phyloP scores from a whole-genome alignment of 2,329 filamentous ascomycete genomes.

The Trichoderma oligosporum region DNA sequence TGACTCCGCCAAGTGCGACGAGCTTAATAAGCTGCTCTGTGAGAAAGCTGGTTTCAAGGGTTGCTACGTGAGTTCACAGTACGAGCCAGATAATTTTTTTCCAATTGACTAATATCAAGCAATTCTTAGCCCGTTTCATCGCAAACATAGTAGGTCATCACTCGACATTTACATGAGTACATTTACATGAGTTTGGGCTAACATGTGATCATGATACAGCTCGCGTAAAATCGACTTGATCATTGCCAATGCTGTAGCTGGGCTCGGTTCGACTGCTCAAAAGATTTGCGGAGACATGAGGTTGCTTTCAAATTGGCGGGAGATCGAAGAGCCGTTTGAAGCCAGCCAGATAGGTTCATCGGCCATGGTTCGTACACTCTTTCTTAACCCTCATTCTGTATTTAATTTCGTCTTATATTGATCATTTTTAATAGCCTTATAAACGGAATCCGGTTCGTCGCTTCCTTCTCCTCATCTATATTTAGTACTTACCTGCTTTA shows the following conservation, averaged over 20 bases:
- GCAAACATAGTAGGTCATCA: constrained; percentile 54
- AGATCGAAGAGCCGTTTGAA: constrained; percentile 63
- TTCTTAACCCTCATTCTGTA: not conserved
- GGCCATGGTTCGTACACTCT: constrained; percentile 8
- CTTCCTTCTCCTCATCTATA: not conserved
- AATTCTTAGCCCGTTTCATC: constrained; percentile 54
- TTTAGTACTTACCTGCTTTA: not conserved
- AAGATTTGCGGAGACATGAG: constrained; percentile 72
- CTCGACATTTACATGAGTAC: too few species aligned
- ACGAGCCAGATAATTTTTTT: too few species aligned
- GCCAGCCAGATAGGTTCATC: constrained; percentile 6
- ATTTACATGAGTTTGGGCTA: too few species aligned
- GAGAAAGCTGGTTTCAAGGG: constrained; percentile 51
- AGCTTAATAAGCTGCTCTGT: constrained; percentile 54
- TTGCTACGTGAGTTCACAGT: constrained; percentile 37
- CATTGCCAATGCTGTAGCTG: constrained; percentile 71
- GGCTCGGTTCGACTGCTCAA: constrained; percentile 70
- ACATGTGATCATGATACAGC: too few species aligned
- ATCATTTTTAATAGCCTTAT: not conserved
- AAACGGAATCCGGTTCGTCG: not conserved
- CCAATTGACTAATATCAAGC: not conserved
- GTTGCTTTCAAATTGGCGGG: constrained; percentile 71
- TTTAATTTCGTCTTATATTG: not conserved
- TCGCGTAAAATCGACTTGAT: constrained; percentile 77
- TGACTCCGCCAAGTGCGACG: constrained; percentile 47